Conservation (phyloP, 2,329 filamentous ascomycete species). For the Escovopsis sp. region DNA sequence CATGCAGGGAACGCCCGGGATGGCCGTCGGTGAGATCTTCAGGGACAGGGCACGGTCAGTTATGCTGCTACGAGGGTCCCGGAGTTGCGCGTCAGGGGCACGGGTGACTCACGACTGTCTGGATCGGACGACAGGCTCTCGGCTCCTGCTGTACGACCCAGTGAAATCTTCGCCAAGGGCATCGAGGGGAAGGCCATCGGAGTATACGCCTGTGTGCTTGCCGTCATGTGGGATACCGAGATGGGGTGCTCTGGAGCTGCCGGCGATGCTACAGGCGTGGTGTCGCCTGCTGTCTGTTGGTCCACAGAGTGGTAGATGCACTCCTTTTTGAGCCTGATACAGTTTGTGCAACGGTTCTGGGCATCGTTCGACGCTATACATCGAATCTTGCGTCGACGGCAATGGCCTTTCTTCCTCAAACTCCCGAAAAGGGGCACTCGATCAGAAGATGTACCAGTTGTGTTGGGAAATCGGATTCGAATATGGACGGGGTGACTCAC, state of each 20-base stretch:
- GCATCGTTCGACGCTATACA: conserved; percentile 68
- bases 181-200: conserved; percentile 28
- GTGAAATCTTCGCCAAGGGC: conserved; percentile 24
- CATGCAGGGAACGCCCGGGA: too few species aligned
- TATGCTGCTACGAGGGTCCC: too few species aligned
- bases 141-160: conserved; percentile 22
- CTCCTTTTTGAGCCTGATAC: conserved; percentile 85
- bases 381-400: conserved; percentile 82
- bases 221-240: too few species aligned
- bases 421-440: too few species aligned
- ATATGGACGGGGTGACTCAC: conserved; percentile 40
- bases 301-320: conserved; percentile 88
- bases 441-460: background rate
- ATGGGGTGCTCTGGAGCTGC: conserved; percentile 30
- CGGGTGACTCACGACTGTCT: too few species aligned
- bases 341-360: conserved; percentile 74
- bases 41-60: too few species aligned
- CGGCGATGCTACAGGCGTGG: conserved; percentile 32
- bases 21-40: too few species aligned
- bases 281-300: conserved; percentile 43
- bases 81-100: too few species aligned
- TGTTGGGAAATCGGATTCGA: background rate
- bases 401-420: conserved; percentile 69
- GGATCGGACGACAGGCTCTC: conserved; percentile 9
- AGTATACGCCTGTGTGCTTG: conserved; percentile 18